phyloP scores from a whole-genome alignment of 495 filamentous ascomycete genomes.

The Penicillium ochrochloron region DNA sequence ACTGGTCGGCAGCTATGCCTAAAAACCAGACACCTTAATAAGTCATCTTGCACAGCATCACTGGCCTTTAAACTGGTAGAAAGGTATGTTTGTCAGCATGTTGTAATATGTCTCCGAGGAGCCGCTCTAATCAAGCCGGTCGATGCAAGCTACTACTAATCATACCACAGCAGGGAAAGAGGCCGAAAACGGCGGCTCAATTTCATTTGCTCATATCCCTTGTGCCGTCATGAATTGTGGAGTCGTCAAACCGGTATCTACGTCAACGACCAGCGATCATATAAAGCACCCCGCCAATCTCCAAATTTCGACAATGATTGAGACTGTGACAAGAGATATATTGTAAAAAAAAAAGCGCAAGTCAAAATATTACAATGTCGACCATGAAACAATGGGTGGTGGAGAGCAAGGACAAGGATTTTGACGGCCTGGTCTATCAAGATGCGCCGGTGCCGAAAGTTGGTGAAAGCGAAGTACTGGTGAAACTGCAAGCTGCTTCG shows the following conservation, averaged over 20 bases:
- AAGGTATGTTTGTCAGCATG: neutral
- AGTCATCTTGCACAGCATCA: neutral
- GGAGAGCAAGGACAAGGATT: conserved; percentile 56
- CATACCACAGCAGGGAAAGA: neutral
- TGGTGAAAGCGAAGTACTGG: conserved; percentile 74
- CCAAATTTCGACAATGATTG: neutral
- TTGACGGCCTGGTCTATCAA: conserved; percentile 63
- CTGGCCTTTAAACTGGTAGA: neutral
- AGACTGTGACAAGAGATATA: neutral
- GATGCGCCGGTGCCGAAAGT: conserved; percentile 61
- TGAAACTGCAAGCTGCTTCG: conserved; percentile 74
- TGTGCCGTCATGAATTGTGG: conserved; percentile 28
- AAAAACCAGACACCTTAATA: too few relatives aligned
- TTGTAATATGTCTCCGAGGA: conserved; percentile 3
- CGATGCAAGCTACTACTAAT: neutral
- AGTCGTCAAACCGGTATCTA: conserved; percentile 15
- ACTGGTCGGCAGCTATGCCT: too few relatives aligned
- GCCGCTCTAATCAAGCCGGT: neutral
- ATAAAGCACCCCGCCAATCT: conserved; percentile 2
- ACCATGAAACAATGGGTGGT: conserved; percentile 72
- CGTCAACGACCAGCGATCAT: conserved; percentile 21
- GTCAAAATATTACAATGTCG: conserved; percentile 39
- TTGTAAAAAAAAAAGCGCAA: neutral
- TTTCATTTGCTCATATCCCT: conserved; percentile 18
- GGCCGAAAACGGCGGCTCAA: conserved; percentile 1